Conservation (phyloP, 2,329 filamentous ascomycete species). For the Xylariaceae sp. region DNA sequence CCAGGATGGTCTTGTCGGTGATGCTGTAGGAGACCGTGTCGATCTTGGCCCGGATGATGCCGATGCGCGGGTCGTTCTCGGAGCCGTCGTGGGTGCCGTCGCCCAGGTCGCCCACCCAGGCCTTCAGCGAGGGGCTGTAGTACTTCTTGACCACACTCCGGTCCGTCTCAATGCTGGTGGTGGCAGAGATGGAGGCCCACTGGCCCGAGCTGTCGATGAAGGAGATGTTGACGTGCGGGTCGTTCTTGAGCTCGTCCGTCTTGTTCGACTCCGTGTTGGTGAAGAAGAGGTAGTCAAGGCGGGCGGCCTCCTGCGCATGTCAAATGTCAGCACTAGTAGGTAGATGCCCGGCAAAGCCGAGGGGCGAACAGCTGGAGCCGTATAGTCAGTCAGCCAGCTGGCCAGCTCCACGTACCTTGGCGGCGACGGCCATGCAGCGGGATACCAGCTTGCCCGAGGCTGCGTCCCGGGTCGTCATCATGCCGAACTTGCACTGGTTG, state of each 20-base stretch:
- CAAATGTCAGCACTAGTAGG: neutral
- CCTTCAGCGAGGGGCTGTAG: conserved; percentile 67
- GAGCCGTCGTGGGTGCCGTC: conserved; percentile 79
- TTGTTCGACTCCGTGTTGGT: conserved; percentile 88
- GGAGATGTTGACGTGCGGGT: conserved; percentile 71
- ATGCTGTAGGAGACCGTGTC: conserved; percentile 66
- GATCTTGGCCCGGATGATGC: conserved; percentile 69
- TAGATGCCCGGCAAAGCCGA: conserved; percentile 1
- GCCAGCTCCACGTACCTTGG: conserved; percentile 50
- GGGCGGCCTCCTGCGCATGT: conserved; percentile 68
- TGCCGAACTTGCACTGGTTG: conserved; percentile 69
- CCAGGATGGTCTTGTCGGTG: conserved; percentile 53
- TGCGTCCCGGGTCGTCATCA: conserved; percentile 74
- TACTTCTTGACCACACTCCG: conserved; percentile 62
- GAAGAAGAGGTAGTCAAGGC: conserved; percentile 80
- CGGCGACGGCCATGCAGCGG: conserved; percentile 80
- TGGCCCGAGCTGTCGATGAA: conserved; percentile 71
- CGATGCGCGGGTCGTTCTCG: conserved; percentile 73
- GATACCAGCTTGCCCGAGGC: conserved; percentile 62
- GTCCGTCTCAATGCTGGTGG: conserved; percentile 61
- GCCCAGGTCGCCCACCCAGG: conserved; percentile 79
- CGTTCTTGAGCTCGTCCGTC: conserved; percentile 67
- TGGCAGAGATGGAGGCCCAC: conserved; percentile 82
- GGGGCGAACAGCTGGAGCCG: neutral
- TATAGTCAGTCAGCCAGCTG: neutral